Conservation (phyloP, 805 yeast species). For the Metschnikowia arizonensis region DNA sequence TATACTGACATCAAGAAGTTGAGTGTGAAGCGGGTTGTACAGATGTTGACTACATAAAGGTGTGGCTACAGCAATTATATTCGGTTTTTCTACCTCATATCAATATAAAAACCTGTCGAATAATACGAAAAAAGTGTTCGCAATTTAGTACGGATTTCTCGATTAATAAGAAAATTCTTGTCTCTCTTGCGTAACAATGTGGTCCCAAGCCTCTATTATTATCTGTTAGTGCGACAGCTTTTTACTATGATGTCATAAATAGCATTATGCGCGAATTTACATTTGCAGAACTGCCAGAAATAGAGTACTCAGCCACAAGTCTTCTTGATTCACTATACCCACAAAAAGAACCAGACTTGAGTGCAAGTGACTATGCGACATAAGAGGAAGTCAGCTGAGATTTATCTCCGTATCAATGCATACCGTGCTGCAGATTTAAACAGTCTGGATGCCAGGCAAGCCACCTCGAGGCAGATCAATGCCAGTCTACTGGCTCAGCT, state of each 20-base stretch:
- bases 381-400: constrained; percentile 10
- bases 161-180: not conserved
- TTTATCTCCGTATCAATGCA: constrained; percentile 32
- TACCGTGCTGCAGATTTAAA: constrained; percentile 37
- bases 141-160: not conserved
- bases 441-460: constrained; percentile 17
- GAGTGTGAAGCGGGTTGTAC: constrained; percentile 90
- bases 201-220: not conserved
- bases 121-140: not conserved
- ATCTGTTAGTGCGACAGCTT: not conserved
- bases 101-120: not conserved
- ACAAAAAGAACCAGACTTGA: not conserved
- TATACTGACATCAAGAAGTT: constrained; percentile 89
- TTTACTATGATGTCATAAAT: not conserved
- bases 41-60: constrained; percentile 60
- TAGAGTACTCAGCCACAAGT: not conserved
- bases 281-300: not conserved
- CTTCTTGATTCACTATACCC: not conserved
- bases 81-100: not conserved
- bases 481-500: constrained; percentile 37
- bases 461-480: constrained; percentile 24
- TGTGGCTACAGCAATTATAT: too few relatives aligned
- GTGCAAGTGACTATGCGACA: constrained; percentile 11
- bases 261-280: not conserved
- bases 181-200: not conserved